Conservation (phyloP, 352 stramenopile genomes). For the Peronosclerospora sorghi region DNA sequence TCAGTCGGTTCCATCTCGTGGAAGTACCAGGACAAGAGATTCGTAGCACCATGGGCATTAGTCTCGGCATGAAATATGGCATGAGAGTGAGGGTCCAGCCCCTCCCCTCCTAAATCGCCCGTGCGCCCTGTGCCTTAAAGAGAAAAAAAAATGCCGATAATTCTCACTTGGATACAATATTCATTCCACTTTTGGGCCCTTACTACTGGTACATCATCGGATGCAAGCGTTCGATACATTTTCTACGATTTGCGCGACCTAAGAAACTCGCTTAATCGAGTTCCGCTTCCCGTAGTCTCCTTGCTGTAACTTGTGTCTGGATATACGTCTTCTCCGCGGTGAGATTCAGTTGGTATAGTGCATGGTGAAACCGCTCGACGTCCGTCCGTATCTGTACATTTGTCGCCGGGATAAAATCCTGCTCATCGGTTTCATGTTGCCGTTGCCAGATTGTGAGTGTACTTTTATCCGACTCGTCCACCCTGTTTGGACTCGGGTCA, state of each 20-base stretch:
- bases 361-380: constrained; percentile 8
- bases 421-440: background rate
- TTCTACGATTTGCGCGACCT: no score
- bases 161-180: no score
- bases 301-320: constrained; percentile 10
- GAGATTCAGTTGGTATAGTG: constrained; percentile 12
- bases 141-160: no score
- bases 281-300: constrained; percentile 4
- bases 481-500: constrained; percentile 9
- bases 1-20: constrained; percentile 45
- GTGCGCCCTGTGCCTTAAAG: constrained; percentile 9
- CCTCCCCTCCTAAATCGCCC: constrained; percentile 3
- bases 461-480: constrained; percentile 5
- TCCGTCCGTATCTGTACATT: constrained; percentile 1
- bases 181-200: no score
- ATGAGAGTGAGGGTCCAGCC: constrained; percentile 22
- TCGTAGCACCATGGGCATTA: constrained; percentile 34
- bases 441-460: constrained; percentile 10
- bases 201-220: no score
- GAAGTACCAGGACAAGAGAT: constrained; percentile 26
- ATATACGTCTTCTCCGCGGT: constrained; percentile 9
- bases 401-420: constrained; percentile 12
- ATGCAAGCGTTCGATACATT: no score
- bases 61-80: constrained; percentile 33
- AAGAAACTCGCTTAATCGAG: no score